Evolutionary conservation across 768 basidiomycete species (phyloP), one percentile per base, ranked within the genome.

Genomic region (Crepidotus variabilis): DNA sequence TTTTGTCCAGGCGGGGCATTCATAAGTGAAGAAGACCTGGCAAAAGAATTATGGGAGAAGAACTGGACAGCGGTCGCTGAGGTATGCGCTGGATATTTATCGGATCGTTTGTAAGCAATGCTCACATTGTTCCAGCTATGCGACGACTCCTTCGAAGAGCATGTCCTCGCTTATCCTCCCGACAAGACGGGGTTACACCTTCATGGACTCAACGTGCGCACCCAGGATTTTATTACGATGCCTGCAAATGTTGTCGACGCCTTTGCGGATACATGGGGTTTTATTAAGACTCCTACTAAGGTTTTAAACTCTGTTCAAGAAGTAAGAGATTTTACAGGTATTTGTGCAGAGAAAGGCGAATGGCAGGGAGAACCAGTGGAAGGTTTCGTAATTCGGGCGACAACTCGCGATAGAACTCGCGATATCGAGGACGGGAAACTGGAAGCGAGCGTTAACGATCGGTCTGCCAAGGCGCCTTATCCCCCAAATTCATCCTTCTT

Each of bases 61-160:
- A 87, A 91, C 54, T 84, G 89, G 85, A 97, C 95, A 0, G 94
- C 93, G 0, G 79, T 98, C 0, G 87, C 94, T 1, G 96, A 99
- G 82, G 95, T 93, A 61, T 18, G 83, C 2, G 0, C 9, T 47
- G 24, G 7, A 0, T 51, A 35, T 18, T 57, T 4, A 28, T 43
- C 21, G 16, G 35, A 13, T 48, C 2, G 13, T 7, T 34, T 6
- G 2, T 13, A 10, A 18, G 47, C 45, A 46, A 47, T 23, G 28
- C 9, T 36, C n/a, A 23, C 32, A 9, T 39, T n/a, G 0, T 28
- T 28, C 28, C 62, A 98, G 95, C 86, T 99, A 7, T 99, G 97
- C 68, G 97, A 99, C 65, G 97, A 99, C 71, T 82, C 81, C 0
- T 98, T 98, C 69, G 96, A 99, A 64, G 96, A 98, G 67, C 97